Conservation (phyloP, 2,329 filamentous ascomycete species). For the Diaporthe sp. region DNA sequence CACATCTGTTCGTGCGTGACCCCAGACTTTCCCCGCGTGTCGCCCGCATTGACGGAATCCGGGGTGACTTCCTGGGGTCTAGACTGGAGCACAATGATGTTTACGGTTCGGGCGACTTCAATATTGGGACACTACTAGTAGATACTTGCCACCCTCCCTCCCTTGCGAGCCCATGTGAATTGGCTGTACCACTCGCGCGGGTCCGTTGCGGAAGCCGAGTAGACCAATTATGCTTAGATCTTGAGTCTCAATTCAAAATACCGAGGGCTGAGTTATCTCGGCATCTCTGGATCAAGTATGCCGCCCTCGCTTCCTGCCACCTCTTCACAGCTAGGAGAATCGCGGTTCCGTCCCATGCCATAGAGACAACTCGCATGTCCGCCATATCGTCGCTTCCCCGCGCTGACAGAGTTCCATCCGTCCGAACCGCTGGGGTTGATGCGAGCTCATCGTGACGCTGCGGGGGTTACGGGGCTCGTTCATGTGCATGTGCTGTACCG, state of each 20-base stretch:
- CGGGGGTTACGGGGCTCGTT: not conserved
- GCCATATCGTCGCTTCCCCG: not conserved
- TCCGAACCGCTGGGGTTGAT: slow-evolving; percentile 21
- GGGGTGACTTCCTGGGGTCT: not conserved
- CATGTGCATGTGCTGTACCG: not conserved
- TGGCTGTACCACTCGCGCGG: not conserved
- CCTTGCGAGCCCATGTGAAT: not conserved
- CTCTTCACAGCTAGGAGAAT: not conserved
- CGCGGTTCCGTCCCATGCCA: slow-evolving; percentile 10
- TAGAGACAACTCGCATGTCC: not conserved
- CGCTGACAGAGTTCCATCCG: slow-evolving; percentile 15
- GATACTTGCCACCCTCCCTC: not conserved
- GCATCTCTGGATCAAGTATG: slow-evolving; percentile 20
- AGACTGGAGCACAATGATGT: not conserved
- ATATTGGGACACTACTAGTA: not conserved
- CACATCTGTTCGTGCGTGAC: not conserved
- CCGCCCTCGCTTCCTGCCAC: not conserved
- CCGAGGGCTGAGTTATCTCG: not conserved
- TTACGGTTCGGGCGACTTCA: not conserved
- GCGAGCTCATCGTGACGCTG: not conserved
- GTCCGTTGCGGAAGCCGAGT: slow-evolving; percentile 7
- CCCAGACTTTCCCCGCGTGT: slow-evolving; percentile 27
- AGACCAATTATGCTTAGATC: not conserved
- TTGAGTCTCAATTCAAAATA: not conserved
- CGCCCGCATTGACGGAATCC: slow-evolving; percentile 17